Conservation (phyloP, 2,329 filamentous ascomycete genomes). For the Blastomyces silverae region DNA sequence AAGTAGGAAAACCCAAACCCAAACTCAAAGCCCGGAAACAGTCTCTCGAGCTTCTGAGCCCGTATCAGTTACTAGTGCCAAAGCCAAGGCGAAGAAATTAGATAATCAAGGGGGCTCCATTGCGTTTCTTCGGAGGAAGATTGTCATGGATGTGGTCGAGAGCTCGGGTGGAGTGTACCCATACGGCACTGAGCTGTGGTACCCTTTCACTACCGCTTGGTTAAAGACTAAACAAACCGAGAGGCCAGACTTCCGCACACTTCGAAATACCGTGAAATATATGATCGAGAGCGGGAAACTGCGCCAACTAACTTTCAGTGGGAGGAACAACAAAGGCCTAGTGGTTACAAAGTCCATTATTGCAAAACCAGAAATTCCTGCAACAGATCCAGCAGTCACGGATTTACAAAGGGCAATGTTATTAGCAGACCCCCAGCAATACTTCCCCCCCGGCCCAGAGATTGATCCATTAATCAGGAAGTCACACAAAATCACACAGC, state of each 20-base stretch:
- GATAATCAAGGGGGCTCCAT: conserved; percentile 38
- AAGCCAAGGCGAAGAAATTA: conserved; percentile 16
- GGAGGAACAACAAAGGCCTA: conserved; percentile 43
- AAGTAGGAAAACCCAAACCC: background rate
- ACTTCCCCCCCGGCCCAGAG: conserved; percentile 41
- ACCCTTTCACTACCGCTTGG: conserved; percentile 51
- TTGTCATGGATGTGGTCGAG: conserved; percentile 51
- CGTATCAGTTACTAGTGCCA: background rate
- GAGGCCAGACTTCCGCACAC: conserved; percentile 48
- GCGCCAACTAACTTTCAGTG: conserved; percentile 48
- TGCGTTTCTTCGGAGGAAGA: conserved; percentile 42
- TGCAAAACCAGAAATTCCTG: conserved; percentile 41
- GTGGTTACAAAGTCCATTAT: conserved; percentile 48
- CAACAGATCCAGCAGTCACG: conserved; percentile 43
- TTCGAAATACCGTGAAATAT: conserved; percentile 46
- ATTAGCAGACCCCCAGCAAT: conserved; percentile 37
- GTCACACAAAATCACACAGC: conserved; percentile 17
- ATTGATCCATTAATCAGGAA: conserved; percentile 31
- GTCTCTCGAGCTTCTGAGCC: background rate
- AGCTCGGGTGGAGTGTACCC: conserved; percentile 52
- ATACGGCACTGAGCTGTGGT: conserved; percentile 49
- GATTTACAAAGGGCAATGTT: conserved; percentile 48
- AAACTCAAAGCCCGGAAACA: background rate
- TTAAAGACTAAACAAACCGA: conserved; percentile 40
- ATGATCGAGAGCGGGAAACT: conserved; percentile 48